A percentile compares a stretch with the other conserved stretches of the same genome.
Conservation (phyloP, 2,329 filamentous ascomycete genomes). For the Phoma sp. region DNA sequence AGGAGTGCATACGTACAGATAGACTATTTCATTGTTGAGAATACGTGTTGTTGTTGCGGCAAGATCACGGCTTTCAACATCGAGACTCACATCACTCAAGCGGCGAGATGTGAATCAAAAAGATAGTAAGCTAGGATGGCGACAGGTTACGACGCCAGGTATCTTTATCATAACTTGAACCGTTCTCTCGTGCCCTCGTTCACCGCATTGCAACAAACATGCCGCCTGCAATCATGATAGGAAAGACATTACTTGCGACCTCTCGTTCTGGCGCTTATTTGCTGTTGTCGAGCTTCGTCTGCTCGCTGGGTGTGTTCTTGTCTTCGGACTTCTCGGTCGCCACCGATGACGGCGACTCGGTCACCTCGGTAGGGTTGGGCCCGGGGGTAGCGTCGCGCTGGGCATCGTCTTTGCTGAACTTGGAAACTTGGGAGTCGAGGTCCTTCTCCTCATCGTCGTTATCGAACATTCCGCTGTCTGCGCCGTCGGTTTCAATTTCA, state of each 20-base stretch:
- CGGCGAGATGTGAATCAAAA: neutral
- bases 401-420: conserved; percentile 53
- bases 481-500: conserved; percentile 85
- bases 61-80: too few species aligned
- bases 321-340: conserved; percentile 44
- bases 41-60: neutral
- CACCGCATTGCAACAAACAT: conserved; percentile 26
- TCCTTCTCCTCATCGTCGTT: conserved; percentile 87
- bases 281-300: conserved; percentile 14
- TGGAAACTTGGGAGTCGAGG: conserved; percentile 80
- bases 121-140: conserved; percentile 31
- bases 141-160: conserved; percentile 44
- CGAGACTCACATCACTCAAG: too few species aligned
- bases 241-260: conserved; percentile 21
- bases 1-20: too few species aligned
- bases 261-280: conserved; percentile 7
- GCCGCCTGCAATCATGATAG: conserved; percentile 24
- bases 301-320: conserved; percentile 21
- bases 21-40: too few species aligned
- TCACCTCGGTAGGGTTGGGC: conserved; percentile 29
- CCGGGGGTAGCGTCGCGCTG: conserved; percentile 18
- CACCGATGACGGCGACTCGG: conserved; percentile 47
- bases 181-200: conserved; percentile 25
- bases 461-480: conserved; percentile 94
- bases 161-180: conserved; percentile 45